phyloP scores from a whole-genome alignment of 2,329 filamentous ascomycete species.

The Fusarium paranaense region DNA sequence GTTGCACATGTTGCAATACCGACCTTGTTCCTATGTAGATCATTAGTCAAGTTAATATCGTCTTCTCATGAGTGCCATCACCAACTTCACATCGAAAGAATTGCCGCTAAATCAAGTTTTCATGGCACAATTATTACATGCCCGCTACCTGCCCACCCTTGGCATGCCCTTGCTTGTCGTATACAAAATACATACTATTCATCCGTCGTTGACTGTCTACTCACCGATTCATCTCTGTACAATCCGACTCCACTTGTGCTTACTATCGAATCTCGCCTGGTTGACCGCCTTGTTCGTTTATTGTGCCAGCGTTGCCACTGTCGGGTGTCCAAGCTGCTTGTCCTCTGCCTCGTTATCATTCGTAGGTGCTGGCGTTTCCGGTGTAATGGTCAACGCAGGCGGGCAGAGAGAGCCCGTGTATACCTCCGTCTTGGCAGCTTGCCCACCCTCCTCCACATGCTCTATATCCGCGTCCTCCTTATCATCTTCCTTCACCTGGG shows the following conservation, averaged over 20 bases:
- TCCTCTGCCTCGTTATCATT: slow-evolving; percentile 51
- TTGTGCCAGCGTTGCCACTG: slow-evolving; percentile 46
- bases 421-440: slow-evolving; percentile 5
- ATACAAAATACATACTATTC: slow-evolving; percentile 43
- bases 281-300: neutral
- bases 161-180: slow-evolving; percentile 22
- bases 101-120: slow-evolving; percentile 1
- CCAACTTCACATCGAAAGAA: neutral
- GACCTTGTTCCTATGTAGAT: neutral
- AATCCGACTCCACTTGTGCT: slow-evolving; percentile 38
- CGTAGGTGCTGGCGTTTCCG: slow-evolving; percentile 58
- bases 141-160: slow-evolving; percentile 17
- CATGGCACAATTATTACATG: slow-evolving; percentile 27
- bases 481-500: slow-evolving; percentile 54
- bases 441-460: slow-evolving; percentile 43
- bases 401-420: slow-evolving; percentile 35
- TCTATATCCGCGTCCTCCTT: slow-evolving; percentile 50
- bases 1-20: neutral
- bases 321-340: slow-evolving; percentile 58
- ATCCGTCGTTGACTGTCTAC: neutral
- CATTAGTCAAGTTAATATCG: neutral
- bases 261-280: slow-evolving; percentile 34
- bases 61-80: neutral
- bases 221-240: slow-evolving; percentile 3
- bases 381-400: slow-evolving; percentile 61